phyloP scores from a whole-genome alignment of 768 basidiomycete species.

The Gymnopilus junonius region DNA sequence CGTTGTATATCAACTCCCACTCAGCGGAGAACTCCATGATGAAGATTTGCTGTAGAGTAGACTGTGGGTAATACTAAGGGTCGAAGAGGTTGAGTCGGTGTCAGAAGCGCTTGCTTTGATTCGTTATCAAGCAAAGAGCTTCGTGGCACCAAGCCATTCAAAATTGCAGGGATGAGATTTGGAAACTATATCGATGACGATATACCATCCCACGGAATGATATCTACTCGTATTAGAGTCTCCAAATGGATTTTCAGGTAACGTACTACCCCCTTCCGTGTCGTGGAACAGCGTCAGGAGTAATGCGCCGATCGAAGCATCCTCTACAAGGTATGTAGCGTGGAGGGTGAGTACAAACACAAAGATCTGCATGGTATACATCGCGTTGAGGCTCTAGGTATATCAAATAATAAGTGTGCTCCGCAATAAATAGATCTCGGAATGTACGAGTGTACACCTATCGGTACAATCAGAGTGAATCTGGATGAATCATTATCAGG shows the following conservation, averaged over 20 bases:
- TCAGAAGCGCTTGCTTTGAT: background rate
- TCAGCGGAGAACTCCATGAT: background rate
- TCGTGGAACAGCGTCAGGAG: background rate
- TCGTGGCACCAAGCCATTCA: too few relatives aligned
- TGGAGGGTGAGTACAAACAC: background rate
- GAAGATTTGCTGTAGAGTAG: background rate
- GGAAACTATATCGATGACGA: background rate
- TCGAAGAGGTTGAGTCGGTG: background rate
- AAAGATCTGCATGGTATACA: conserved; percentile 5
- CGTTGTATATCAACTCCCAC: background rate
- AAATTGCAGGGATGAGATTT: background rate
- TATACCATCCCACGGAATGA: background rate
- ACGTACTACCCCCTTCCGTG: background rate
- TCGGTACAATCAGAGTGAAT: background rate
- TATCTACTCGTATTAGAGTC: background rate
- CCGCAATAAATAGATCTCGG: background rate
- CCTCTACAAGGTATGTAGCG: background rate
- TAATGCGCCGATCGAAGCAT: background rate
- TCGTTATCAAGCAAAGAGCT: too few relatives aligned
- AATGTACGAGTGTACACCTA: background rate
- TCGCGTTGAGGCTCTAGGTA: conserved; percentile 3
- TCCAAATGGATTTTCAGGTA: background rate
- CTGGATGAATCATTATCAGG: background rate
- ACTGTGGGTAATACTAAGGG: background rate
- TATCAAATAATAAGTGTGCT: background rate